Base-by-base conservation (phyloP, 1,284 basidiomycete genomes). In the Trametes versicolor region DNA sequence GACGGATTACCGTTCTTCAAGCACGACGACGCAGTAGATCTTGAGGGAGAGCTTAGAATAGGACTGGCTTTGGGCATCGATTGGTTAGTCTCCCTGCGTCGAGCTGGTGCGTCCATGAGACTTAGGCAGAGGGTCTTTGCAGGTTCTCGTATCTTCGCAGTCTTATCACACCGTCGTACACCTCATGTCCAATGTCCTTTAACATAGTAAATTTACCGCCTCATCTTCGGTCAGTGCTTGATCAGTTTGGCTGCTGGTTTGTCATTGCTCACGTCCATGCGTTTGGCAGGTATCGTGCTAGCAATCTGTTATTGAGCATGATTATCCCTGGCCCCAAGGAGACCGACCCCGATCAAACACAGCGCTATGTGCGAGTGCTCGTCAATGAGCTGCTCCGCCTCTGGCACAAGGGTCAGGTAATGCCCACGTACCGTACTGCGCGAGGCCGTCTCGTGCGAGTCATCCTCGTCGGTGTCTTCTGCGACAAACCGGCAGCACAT, bases 261-360 rank as follows among this genome's bases (percentile, higher is more conserved):
- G 12, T 34, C 32, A 6, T 39, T 37, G 27, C 36, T 39, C 21
- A 9, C 29, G 32, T 15, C 8, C 32, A 17, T 50, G 25, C 27
- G 6, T 25, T 7, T 51, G 1, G n/a, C 54, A 75, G 77, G 19
- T 79, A 78, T 53, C 70, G 73, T 1, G 75, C 77, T 0, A 49
- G 73, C 4, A 79, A 79, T 49, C 65, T 80, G 0, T 63, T 79
- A 0, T 65, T 77, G 0, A 62, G 64, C 1, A 72, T 73, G 1
- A 80, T 81, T 32, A 68, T 79, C 74, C 65, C 79, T 0, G 79
- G 80, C 0, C 79, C 78, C 0, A 80, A 75, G 27, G 79, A 82
- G 57, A 75, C 75, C 27, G 74, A 66, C 43, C 60, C 68, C 0
- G 76, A 77, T 34, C 70, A 80, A 61, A 61, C 77, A 2, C 79